Evolutionary conservation across 2,329 filamentous ascomycete genomes (phyloP), one percentile per base, ranked within the genome.

Genomic region (Teratosphaeria destructans): DNA sequence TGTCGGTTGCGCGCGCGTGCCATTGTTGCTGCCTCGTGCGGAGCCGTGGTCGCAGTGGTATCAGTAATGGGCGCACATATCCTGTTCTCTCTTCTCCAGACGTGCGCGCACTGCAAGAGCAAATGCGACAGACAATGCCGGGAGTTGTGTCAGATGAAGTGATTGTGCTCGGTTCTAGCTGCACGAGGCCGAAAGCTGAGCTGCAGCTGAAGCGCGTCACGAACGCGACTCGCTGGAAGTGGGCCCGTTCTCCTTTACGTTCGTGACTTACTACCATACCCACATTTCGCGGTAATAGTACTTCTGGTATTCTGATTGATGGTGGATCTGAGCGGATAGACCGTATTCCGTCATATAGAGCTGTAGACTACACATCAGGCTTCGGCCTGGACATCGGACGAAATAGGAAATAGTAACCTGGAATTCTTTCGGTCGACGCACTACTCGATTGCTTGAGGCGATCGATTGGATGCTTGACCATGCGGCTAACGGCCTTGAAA

Each of bases 1-100:
- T 55, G 54, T 19, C 55, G 43, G 26, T 60, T 62, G 7, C 58
- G 57, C 12, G 60, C 56, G 43, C 61, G 61, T 14, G 61, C 58
- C 61, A 63, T 63, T 10, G 27, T 26, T 10, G n/a, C 19, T 23
- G n/a, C 19, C 43, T 19, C n/a, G 4, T 19, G 43, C 43, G 3
- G 19, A 5, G 19, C 5, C 43, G 19, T 19, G 8, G 16, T 26
- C 16, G 16, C 16, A 10, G 43, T 49, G 16, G 19, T 23, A 3
- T 49, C 43, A 49, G 43, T n/a, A 19, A 23, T 49, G 43, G 3
- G 43, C 43, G 43, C 43, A 10, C 43, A 49, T 49, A n/a, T 49
- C 43, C 43, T 19, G n/a, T n/a, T 49, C 43, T 16, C 5, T 19
- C 5, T 19, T 56, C 23, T 16, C 23, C 29, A 27, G 55, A 14